phyloP scores from a whole-genome alignment of 2,329 filamentous ascomycete species.

The Colletotrichum horii region DNA sequence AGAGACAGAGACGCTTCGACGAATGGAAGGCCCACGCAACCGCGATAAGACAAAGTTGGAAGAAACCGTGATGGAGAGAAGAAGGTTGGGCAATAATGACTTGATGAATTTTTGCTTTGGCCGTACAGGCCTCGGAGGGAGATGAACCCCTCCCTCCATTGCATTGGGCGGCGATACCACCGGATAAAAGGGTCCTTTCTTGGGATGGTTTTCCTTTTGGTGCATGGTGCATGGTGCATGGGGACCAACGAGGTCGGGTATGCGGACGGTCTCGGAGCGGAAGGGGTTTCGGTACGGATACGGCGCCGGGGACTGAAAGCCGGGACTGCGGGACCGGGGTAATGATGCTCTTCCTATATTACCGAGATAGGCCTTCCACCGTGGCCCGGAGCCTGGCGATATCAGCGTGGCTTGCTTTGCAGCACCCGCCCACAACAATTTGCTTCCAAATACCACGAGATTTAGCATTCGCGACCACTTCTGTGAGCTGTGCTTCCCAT shows the following conservation, averaged over 20 bases:
- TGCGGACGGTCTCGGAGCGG: background rate
- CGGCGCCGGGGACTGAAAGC: background rate
- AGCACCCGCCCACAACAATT: slow-evolving; percentile 59
- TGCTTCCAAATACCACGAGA: slow-evolving; percentile 44
- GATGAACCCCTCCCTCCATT: background rate
- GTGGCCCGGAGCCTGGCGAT: slow-evolving; percentile 16
- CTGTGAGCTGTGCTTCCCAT: slow-evolving; percentile 52
- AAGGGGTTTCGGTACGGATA: background rate
- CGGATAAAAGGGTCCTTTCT: slow-evolving; percentile 5
- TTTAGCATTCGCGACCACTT: slow-evolving; percentile 42
- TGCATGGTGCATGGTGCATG: slow-evolving; percentile 13
- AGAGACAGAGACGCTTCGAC: slow-evolving; percentile 16
- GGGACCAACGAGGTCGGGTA: background rate
- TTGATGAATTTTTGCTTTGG: slow-evolving; percentile 12
- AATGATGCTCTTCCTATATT: background rate
- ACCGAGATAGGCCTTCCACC: slow-evolving; percentile 11
- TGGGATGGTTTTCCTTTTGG: background rate
- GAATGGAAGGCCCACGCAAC: slow-evolving; percentile 19
- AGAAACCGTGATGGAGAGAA: background rate
- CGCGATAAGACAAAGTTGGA: slow-evolving; percentile 3
- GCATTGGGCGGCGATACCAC: slow-evolving; percentile 19
- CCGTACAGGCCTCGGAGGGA: slow-evolving; percentile 2
- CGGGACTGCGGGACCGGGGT: background rate
- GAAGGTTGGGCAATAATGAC: background rate
- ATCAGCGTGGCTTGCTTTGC: slow-evolving; percentile 46